phyloP scores from a whole-genome alignment of 2,329 filamentous ascomycete genomes.

The Xylaria sp. region DNA sequence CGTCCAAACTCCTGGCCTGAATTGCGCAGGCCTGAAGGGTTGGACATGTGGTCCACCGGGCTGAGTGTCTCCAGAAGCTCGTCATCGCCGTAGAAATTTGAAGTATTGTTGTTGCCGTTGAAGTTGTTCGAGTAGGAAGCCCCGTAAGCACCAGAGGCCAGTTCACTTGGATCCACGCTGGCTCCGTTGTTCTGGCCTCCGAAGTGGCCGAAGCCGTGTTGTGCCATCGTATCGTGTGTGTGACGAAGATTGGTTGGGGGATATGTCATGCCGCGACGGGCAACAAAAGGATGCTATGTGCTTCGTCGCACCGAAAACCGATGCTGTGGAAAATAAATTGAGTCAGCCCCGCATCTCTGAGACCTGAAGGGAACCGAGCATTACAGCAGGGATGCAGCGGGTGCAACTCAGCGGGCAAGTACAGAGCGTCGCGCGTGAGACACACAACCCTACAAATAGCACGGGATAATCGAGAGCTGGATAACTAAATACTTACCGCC shows the following conservation, averaged over 20 bases:
- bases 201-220: conserved; percentile 54
- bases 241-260: conserved; percentile 11
- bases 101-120: conserved; percentile 51
- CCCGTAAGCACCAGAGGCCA: conserved; percentile 59
- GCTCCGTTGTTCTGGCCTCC: conserved; percentile 48
- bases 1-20: conserved; percentile 53
- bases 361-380: conserved; percentile 4
- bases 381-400: conserved; percentile 10
- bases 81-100: conserved; percentile 80
- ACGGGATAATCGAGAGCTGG: not conserved
- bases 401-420: conserved; percentile 6
- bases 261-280: conserved; percentile 18
- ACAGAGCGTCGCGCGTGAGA: conserved; percentile 4
- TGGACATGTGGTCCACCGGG: conserved; percentile 42
- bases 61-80: conserved; percentile 74
- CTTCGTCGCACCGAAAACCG: conserved; percentile 17
- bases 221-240: conserved; percentile 42
- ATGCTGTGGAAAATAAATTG: conserved; percentile 22
- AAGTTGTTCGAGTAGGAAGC: conserved; percentile 60
- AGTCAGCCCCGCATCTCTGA: conserved; percentile 30
- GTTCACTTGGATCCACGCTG: conserved; percentile 77
- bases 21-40: conserved; percentile 45
- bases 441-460: not conserved
- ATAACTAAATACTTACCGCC: conserved; percentile 9
- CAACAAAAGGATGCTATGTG: conserved; percentile 13